Evolutionary conservation across 1,284 basidiomycete species (phyloP).

Genomic region (Veloboletus limbatus): DNA sequence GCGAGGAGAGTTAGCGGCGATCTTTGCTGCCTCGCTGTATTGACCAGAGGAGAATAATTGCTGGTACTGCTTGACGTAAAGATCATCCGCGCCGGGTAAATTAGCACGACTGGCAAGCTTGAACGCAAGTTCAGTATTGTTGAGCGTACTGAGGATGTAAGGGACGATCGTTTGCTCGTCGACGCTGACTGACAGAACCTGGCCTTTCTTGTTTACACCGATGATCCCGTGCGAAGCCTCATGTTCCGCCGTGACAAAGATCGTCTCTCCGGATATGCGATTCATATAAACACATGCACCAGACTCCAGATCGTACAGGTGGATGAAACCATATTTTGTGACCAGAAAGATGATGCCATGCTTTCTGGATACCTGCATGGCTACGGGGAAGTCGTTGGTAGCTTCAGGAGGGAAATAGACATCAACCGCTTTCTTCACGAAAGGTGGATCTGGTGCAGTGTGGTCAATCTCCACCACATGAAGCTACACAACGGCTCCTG

Average conservation of each 20-base stretch:
- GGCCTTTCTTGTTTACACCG: slow-evolving; percentile 99
- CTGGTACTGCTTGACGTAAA: slow-evolving; percentile 96
- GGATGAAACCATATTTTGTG: slow-evolving; percentile 99
- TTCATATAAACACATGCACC: slow-evolving; percentile 99
- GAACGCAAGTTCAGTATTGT: slow-evolving; percentile 98
- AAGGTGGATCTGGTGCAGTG: slow-evolving; percentile 90
- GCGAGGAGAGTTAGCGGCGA: slow-evolving; percentile 96
- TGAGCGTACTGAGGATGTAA: slow-evolving; percentile 90
- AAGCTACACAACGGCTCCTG: slow-evolving; percentile 52
- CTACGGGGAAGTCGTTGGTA: slow-evolving; percentile 98
- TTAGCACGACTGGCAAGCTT: slow-evolving; percentile 97
- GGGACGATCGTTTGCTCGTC: slow-evolving; percentile 97
- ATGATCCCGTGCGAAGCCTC: slow-evolving; percentile 95
- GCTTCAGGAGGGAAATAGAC: slow-evolving; percentile 99
- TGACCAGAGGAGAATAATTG: slow-evolving; percentile 89
- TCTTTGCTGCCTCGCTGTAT: slow-evolving; percentile 95
- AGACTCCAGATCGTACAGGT: slow-evolving; percentile 98
- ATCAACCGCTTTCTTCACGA: slow-evolving; percentile 97
- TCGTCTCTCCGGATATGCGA: slow-evolving; percentile 98
- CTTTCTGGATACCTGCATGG: slow-evolving; percentile 97
- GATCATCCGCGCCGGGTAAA: slow-evolving; percentile 95
- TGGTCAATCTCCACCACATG: slow-evolving; percentile 99
- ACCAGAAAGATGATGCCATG: slow-evolving; percentile 98
- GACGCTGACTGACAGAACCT: slow-evolving; percentile 95
- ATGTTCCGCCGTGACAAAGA: slow-evolving; percentile 98